Conservation (phyloP, 257 asterid species). For the Eucommia ulmoides region DNA sequence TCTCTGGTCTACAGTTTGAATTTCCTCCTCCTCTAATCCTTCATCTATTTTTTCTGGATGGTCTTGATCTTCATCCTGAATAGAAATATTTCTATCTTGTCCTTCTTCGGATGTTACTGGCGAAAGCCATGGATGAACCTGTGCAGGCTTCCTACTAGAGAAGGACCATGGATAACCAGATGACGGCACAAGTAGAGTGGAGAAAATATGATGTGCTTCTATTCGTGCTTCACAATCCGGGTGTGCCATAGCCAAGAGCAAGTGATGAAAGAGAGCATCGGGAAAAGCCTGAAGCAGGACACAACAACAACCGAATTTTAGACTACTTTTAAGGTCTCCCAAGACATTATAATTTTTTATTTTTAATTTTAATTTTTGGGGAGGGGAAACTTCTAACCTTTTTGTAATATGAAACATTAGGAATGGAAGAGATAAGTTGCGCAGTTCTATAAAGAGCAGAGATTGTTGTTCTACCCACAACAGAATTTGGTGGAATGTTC, state of each 20-base stretch:
- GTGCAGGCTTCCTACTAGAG: slow-evolving; percentile 16
- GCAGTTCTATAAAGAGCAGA: slow-evolving; percentile 32
- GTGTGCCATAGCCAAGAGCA: slow-evolving; percentile 44
- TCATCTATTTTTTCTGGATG: slow-evolving; percentile 10
- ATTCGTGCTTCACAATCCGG: slow-evolving; percentile 31
- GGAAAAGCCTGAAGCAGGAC: slow-evolving; percentile 31
- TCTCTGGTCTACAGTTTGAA: slow-evolving; percentile 10
- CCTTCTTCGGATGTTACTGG: slow-evolving; percentile 13
- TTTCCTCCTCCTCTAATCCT: slow-evolving; percentile 15
- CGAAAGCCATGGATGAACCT: slow-evolving; percentile 14
- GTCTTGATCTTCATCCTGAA: slow-evolving; percentile 13
- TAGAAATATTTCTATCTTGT: slow-evolving; percentile 21
- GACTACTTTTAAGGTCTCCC: neutral
- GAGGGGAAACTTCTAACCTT: slow-evolving; percentile 16
- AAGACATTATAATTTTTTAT: no score
- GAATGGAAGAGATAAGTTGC: slow-evolving; percentile 29
- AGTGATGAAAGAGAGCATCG: slow-evolving; percentile 36
- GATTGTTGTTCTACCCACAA: slow-evolving; percentile 27
- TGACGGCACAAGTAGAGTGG: slow-evolving; percentile 39
- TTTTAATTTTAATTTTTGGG: no score
- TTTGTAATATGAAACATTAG: slow-evolving; percentile 28
- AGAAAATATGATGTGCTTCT: slow-evolving; percentile 35
- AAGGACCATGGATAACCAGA: slow-evolving; percentile 15
- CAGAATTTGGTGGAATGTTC: slow-evolving; percentile 20
- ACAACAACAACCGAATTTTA: neutral